A percentile compares a stretch with the other conserved stretches of the same genome.
Evolutionary conservation across 306 rosid genomes (phyloP).

Genomic region (Quercus alba): DNA sequence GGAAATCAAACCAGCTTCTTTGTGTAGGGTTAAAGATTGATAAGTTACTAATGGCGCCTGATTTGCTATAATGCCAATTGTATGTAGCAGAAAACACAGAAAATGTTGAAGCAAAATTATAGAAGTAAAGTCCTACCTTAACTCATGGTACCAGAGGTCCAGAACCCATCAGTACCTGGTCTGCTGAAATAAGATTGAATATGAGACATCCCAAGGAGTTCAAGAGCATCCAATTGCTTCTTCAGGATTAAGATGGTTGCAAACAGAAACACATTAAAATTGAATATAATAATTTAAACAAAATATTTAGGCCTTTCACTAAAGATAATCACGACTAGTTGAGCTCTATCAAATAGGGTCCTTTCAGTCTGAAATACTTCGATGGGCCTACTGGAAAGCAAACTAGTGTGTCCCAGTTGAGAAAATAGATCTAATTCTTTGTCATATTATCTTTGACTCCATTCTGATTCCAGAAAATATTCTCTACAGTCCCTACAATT

Average conservation of each 20-base stretch:
- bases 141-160: too few species aligned
- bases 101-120: too few species aligned
- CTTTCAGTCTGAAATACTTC: constrained; percentile 6
- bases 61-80: too few species aligned
- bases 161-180: neutral
- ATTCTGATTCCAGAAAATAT: constrained; percentile 20
- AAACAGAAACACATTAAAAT: neutral
- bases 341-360: constrained; percentile 13
- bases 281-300: neutral
- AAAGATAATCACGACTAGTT: neutral
- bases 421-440: constrained; percentile 22
- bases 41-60: too few species aligned
- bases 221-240: neutral
- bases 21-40: too few species aligned
- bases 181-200: neutral
- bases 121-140: too few species aligned
- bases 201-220: neutral
- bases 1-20: too few species aligned
- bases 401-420: constrained; percentile 5
- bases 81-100: too few species aligned
- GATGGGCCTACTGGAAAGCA: constrained; percentile 24
- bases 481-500: constrained; percentile 29
- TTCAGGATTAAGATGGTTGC: neutral
- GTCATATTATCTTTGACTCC: constrained; percentile 35
- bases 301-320: neutral